These are phyloP conservation scores for Gaertneriomyces sp. DNA, from an alignment of 192 early-diverging fungal genomes.

Conservation along the genomic window DNA sequence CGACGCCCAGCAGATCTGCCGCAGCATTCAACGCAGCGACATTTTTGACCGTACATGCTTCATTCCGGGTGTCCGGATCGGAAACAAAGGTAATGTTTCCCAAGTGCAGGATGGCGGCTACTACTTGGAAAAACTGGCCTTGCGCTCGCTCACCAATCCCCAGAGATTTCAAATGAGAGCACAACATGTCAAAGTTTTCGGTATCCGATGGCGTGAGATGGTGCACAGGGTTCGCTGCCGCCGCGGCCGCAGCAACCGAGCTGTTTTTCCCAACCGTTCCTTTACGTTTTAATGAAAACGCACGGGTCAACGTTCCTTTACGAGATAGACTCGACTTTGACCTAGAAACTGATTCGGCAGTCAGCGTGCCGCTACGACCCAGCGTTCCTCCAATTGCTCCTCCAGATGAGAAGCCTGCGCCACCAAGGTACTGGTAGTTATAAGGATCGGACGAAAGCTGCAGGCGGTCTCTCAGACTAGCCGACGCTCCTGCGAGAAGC, in stretches of 20 bases:
- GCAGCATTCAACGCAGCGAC: constrained; percentile 57
- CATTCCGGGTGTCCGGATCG: constrained; percentile 43
- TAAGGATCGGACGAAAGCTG: constrained; percentile 54
- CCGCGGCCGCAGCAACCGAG: not conserved
- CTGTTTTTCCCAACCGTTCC: not conserved
- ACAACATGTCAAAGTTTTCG: constrained; percentile 5
- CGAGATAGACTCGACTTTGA: constrained; percentile 1
- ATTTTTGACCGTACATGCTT: constrained; percentile 66
- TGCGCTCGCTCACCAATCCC: constrained; percentile 52
- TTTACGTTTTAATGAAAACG: constrained; percentile 5
- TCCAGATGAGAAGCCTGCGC: constrained; percentile 1
- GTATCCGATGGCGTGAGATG: constrained; percentile 16
- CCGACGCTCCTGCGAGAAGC: constrained; percentile 63
- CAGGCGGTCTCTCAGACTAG: constrained; percentile 59
- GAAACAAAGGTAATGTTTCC: constrained; percentile 74
- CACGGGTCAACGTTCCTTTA: constrained; percentile 5
- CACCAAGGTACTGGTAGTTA: constrained; percentile 24
- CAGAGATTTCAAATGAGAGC: constrained; percentile 25
- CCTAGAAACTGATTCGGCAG: not conserved
- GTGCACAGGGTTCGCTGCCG: constrained; percentile 4
- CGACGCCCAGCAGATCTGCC: constrained; percentile 73
- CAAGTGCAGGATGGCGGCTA: constrained; percentile 79
- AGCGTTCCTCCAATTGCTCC: constrained; percentile 13
- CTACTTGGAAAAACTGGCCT: constrained; percentile 61
- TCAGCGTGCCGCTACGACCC: not conserved